phyloP scores from a whole-genome alignment of 352 stramenopile genomes.

The Globisporangium abappressorium region DNA sequence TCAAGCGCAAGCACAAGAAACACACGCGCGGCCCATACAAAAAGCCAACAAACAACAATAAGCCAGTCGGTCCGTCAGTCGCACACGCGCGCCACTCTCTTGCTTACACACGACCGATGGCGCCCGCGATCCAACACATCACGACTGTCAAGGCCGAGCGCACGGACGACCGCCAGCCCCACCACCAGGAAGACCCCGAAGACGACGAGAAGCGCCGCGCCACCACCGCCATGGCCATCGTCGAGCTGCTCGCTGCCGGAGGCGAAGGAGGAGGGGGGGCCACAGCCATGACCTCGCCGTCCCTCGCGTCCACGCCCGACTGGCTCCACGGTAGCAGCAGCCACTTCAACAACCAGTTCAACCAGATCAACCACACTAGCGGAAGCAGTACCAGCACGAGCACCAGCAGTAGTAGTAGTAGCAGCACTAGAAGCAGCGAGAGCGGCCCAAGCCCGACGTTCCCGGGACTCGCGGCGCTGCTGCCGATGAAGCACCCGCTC shows the following conservation, averaged over 20 bases:
- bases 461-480: conserved; percentile 6
- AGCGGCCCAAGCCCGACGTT: background rate
- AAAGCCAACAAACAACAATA: background rate
- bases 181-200: background rate
- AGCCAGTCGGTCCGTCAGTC: background rate
- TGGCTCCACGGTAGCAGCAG: conserved; percentile 5
- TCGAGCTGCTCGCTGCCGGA: conserved; percentile 13
- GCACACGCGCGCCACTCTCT: background rate
- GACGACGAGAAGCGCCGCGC: conserved; percentile 14
- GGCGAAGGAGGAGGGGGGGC: background rate
- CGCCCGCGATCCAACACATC: background rate
- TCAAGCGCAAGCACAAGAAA: background rate
- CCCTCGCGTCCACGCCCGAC: background rate
- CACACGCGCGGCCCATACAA: background rate
- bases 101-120: background rate
- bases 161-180: background rate
- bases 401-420: background rate
- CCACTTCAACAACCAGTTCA: background rate
- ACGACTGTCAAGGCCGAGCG: conserved; percentile 3
- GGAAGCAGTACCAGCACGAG: background rate
- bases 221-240: conserved; percentile 17
- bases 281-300: background rate
- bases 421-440: background rate
- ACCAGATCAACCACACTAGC: background rate
- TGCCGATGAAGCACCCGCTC: conserved; percentile 15